Evolutionary conservation across 2,329 filamentous ascomycete genomes (phyloP), one percentile per base, ranked within the genome.

Genomic region (Setomelanomma holmii): DNA sequence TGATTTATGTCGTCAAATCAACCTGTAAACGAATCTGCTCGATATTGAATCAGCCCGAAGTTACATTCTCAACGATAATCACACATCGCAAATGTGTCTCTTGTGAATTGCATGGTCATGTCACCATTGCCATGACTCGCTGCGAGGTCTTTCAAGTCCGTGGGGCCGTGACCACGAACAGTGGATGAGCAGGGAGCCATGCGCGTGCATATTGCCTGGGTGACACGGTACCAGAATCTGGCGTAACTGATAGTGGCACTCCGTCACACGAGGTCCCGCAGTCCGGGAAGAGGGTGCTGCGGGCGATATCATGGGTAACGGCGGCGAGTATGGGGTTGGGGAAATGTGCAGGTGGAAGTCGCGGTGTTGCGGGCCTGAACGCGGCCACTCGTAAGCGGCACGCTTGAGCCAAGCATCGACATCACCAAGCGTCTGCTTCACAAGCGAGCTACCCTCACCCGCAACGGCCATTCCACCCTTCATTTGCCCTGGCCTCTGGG

Each of bases 401-500:
- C 20, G 23, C 23, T 10, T 39, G 40, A 51, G 45, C 57, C 49
- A 57, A 59, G 49, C 51, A 55, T 38, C 56, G 64, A 58, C 64
- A 63, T 64, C 62, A 63, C 54, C 58, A 54, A 46, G 52, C 47
- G 40, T 57, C 42, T 52, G 48, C 50, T 40, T 43, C 49, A 38
- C 30, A 17, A 33, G 33, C 49, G 36, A 45, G 47, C 49, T 53
- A 61, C 56, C 61, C 57, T 61, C 58, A 53, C 55, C n/a, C 56
- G 41, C 51, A 49, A 59, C 60, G 53, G 55, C 63, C 21, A 42
- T 36, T 43, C 52, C 53, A 48, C 16, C 51, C 51, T 46, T 38
- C 48, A 38, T 55, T 43, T 57, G 55, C 53, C 44, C 58, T 62
- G 69, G 69, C 63, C 68, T 60, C 66, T 61, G 65, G 69, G 68